A percentile compares a stretch with the other conserved stretches of the same genome.
phyloP scores from a whole-genome alignment of 163 green algal species.

The Trebouxiophyceae sp. region DNA sequence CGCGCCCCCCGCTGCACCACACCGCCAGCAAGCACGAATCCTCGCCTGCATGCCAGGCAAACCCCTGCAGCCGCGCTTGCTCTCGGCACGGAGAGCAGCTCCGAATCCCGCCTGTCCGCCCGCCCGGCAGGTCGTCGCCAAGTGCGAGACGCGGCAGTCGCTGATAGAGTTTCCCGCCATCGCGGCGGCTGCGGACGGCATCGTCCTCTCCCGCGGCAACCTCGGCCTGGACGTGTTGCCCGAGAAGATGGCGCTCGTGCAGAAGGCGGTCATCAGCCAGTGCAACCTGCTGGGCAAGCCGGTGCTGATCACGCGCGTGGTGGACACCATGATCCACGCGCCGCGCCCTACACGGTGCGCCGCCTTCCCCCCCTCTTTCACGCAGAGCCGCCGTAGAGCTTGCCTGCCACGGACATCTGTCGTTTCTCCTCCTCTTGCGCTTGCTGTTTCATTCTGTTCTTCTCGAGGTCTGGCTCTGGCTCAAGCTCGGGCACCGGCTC shows the following conservation, averaged over 20 bases:
- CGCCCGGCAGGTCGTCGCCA: slow-evolving; percentile 40
- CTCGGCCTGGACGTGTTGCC: slow-evolving; percentile 71
- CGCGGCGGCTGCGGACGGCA: slow-evolving; percentile 64
- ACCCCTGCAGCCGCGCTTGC: no score
- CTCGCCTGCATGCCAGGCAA: no score
- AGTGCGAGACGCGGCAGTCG: slow-evolving; percentile 68
- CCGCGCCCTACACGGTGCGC: slow-evolving; percentile 39
- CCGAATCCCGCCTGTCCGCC: no score
- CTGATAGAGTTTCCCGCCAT: slow-evolving; percentile 75
- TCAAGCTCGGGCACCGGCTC: no score
- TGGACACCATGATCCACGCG: slow-evolving; percentile 67
- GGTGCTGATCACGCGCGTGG: slow-evolving; percentile 72
- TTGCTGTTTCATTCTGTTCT: no score
- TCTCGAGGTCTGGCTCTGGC: no score
- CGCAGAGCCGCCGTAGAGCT: no score
- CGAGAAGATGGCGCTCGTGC: slow-evolving; percentile 32
- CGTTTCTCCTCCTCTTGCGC: background rate
- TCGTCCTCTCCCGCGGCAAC: slow-evolving; percentile 80
- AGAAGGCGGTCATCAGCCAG: slow-evolving; percentile 33
- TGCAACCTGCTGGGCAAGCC: slow-evolving; percentile 75
- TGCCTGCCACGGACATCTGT: no score
- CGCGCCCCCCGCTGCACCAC: no score
- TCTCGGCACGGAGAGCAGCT: no score
- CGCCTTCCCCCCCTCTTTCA: background rate
- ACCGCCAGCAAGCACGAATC: no score